Evolutionary conservation across 2,329 filamentous ascomycete species (phyloP), one percentile per base, ranked within the genome.

Genomic region (Ceratocystis lukuohia): DNA sequence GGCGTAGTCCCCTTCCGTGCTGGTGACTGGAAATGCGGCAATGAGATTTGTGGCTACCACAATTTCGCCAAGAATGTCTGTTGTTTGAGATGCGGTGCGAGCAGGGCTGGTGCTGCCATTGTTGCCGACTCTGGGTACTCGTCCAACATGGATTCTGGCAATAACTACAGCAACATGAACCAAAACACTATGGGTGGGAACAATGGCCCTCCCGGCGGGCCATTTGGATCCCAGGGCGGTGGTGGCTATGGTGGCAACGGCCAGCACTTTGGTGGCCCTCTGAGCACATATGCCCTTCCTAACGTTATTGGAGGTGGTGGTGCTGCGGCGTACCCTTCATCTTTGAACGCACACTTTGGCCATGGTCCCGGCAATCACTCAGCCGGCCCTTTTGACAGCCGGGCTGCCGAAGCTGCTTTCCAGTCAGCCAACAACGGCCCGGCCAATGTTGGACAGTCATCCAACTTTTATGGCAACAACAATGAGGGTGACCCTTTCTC

Each of bases 31-130:
- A 96, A 96, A 77, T 99, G 94, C 74, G 94, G 94, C 66, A 94
- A 94, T 70, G 94, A 99, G 74, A 91, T 92, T 46, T 99, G 94
- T 75, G 91, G 89, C 67, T 99, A 99, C 77, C 94, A 99, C 80
- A 99, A 99, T 80, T 99, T 99, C 74, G 94, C 94, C 69, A 99
- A 99, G 84, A 99, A 99, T 73, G 93, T 97, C 67, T 96, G 91
- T 77, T 99, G 94, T 77, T 84, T 99, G 69, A 89, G 94, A 68
- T 99, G 94, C 74, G 94, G 94, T 75, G 94, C 93, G 65, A 95
- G 91, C 75, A 90, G 94, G 72, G 93, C 93, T 69, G 91, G 89
- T 69, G 94, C 94, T 68, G 92, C 93, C 17, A 89, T 99, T 63
- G 91, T 97, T 67, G 93, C 93, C 37, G 94, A 97, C 75, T 93